These are phyloP conservation scores for Amesomyces nigricolor DNA, from an alignment of 2,329 filamentous ascomycete genomes.

Conservation along the genomic window DNA sequence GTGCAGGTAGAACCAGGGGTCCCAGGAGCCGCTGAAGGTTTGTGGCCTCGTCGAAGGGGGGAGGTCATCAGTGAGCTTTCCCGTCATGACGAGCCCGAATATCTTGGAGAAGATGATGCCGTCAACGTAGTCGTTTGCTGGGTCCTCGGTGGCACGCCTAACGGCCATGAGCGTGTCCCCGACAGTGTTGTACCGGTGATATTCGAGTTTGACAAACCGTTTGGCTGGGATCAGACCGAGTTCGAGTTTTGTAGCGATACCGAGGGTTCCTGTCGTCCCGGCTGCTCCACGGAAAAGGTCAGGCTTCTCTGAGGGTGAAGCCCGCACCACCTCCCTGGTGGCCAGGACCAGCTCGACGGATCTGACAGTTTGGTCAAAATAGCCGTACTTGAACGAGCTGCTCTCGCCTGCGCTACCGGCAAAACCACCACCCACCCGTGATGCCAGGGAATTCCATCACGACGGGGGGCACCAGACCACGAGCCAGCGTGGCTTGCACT, in stretches of 20 bases:
- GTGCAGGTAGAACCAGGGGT: conserved; percentile 72
- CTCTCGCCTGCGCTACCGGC: conserved; percentile 60
- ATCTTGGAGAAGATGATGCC: conserved; percentile 57
- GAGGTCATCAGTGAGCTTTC: conserved; percentile 47
- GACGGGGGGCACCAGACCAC: conserved; percentile 62
- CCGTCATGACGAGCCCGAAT: conserved; percentile 55
- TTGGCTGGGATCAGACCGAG: conserved; percentile 8
- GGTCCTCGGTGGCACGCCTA: conserved; percentile 1
- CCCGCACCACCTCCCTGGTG: conserved; percentile 50
- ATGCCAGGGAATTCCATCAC: conserved; percentile 74
- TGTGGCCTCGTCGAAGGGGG: not conserved
- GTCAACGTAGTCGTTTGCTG: conserved; percentile 56
- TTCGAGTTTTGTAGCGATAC: conserved; percentile 15
- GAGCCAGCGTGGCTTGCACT: conserved; percentile 55
- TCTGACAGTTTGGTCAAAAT: conserved; percentile 52
- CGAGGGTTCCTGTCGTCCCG: conserved; percentile 53
- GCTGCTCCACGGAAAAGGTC: conserved; percentile 62
- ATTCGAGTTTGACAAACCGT: conserved; percentile 10
- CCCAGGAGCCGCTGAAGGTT: conserved; percentile 50
- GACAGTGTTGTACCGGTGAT: conserved; percentile 4
- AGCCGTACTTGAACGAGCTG: conserved; percentile 62
- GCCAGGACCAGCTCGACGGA: conserved; percentile 61
- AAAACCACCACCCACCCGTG: conserved; percentile 58
- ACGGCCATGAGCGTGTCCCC: not conserved
- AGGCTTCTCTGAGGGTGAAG: conserved; percentile 47